A percentile compares a stretch with the other conserved stretches of the same genome.
Conservation (phyloP, 163 green algal genomes). For the Chlamydomonas reinhardtii region DNA sequence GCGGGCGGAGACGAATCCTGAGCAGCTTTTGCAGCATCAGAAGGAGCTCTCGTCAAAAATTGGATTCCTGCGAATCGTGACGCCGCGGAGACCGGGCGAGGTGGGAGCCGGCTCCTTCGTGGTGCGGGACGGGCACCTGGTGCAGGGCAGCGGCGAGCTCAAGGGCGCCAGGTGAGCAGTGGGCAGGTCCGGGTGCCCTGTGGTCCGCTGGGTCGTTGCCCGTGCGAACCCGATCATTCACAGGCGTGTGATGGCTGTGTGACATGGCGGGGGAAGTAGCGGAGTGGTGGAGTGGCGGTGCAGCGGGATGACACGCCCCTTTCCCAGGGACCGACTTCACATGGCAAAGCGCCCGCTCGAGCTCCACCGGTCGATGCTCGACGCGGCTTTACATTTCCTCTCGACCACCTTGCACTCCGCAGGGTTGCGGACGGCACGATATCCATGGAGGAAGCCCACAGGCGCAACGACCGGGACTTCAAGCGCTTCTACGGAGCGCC, state of each 20-base stretch:
- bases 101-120: conserved; percentile 20
- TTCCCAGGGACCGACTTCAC: no score
- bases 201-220: no score
- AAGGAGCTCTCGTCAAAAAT: conserved; percentile 49
- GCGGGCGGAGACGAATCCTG: conserved; percentile 8
- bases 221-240: no score
- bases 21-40: conserved; percentile 30
- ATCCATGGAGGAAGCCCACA: conserved; percentile 46
- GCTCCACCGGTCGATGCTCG: no score
- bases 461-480: conserved; percentile 57
- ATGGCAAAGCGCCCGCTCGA: no score
- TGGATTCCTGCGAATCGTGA: conserved; percentile 50
- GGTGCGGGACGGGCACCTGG: conserved; percentile 16
- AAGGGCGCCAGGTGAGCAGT: conserved; percentile 36
- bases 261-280: no score
- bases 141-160: conserved; percentile 15
- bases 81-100: conserved; percentile 44
- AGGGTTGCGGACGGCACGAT: conserved; percentile 52
- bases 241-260: no score
- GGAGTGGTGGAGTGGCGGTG: no score
- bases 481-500: conserved; percentile 60
- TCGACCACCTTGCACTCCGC: background rate
- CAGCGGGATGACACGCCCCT: no score
- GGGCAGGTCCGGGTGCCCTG: background rate
- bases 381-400: no score